Percentiles rank a stretch among this genome's conserved stretches.
Evolutionary conservation across 2,329 filamentous ascomycete species (phyloP).

Genomic region (Sporothrix sp.): DNA sequence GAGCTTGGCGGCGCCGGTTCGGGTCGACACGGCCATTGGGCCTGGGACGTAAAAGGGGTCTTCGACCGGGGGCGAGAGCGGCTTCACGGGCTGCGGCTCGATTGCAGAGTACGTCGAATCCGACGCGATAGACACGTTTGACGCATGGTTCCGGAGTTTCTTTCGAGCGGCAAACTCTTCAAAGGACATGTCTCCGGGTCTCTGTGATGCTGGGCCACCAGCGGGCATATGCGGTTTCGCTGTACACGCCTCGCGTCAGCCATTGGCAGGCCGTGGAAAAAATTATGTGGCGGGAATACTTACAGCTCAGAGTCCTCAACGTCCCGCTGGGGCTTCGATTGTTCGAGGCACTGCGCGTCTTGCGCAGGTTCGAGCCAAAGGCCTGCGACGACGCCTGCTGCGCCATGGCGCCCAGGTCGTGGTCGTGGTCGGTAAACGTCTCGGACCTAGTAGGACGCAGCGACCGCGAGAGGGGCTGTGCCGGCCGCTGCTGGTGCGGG

Average conservation of each 20-base stretch:
- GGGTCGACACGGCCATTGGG: neutral
- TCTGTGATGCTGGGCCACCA: neutral
- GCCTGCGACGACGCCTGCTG: neutral
- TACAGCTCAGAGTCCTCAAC: neutral
- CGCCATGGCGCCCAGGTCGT: constrained; percentile 1
- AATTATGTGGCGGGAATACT: neutral
- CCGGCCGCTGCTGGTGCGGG: neutral
- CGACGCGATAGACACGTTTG: constrained; percentile 9
- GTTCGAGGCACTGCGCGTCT: constrained; percentile 15
- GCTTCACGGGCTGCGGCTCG: constrained; percentile 8
- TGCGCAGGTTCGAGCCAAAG: constrained; percentile 5
- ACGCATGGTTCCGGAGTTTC: constrained; percentile 6
- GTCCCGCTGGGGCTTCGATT: neutral
- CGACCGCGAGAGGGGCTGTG: neutral
- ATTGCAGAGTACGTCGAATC: constrained; percentile 7
- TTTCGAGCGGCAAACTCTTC: constrained; percentile 12
- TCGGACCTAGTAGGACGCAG: constrained; percentile 16
- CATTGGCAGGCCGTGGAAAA: too few relatives aligned
- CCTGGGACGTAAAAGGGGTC: constrained; percentile 5
- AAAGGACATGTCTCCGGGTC: constrained; percentile 11
- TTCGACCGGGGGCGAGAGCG: constrained; percentile 3
- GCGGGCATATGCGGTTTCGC: too few relatives aligned
- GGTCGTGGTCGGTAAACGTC: constrained; percentile 11
- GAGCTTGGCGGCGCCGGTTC: constrained; percentile 1
- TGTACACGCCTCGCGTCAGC: neutral